Percentiles rank a stretch among this genome's conserved stretches.
Conservation (phyloP, 169 alveolate genomes). For the Babesia ovata region DNA sequence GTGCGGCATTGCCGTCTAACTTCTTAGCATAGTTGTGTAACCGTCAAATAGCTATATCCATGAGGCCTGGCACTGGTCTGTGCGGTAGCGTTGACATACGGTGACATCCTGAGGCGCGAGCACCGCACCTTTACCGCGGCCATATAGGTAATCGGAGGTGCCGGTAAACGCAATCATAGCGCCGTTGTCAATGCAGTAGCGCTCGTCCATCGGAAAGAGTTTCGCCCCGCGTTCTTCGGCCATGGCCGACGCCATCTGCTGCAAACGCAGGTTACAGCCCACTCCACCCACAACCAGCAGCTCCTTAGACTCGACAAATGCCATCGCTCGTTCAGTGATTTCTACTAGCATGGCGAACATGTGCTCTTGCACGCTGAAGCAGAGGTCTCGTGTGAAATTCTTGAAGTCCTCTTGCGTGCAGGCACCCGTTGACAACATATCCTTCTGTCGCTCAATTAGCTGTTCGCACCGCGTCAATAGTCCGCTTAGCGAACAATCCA, state of each 20-base stretch:
- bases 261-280: conserved; percentile 95
- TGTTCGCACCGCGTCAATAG: conserved; percentile 72
- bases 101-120: conserved; percentile 67
- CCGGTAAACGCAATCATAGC: conserved; percentile 93
- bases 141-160: conserved; percentile 65
- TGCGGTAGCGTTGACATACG: conserved; percentile 77
- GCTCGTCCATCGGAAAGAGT: conserved; percentile 97
- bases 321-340: conserved; percentile 98
- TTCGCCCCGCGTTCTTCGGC: conserved; percentile 93
- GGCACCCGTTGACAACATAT: conserved; percentile 7
- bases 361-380: conserved; percentile 95
- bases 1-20: too few relatives aligned
- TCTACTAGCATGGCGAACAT: conserved; percentile 97
- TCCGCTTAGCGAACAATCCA: conserved; percentile 96
- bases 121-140: conserved; percentile 28
- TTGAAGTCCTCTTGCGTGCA: conserved; percentile 23
- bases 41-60: conserved; percentile 59
- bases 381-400: conserved; percentile 61
- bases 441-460: conserved; percentile 48
- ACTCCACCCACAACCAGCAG: conserved; percentile 99
- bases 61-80: conserved; percentile 74
- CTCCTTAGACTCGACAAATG: conserved; percentile 88
- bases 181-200: conserved; percentile 99
- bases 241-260: conserved; percentile 92
- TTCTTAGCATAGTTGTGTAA: too few relatives aligned